Conservation (phyloP, 805 yeast genomes). For the Komagataella mondaviorum region DNA sequence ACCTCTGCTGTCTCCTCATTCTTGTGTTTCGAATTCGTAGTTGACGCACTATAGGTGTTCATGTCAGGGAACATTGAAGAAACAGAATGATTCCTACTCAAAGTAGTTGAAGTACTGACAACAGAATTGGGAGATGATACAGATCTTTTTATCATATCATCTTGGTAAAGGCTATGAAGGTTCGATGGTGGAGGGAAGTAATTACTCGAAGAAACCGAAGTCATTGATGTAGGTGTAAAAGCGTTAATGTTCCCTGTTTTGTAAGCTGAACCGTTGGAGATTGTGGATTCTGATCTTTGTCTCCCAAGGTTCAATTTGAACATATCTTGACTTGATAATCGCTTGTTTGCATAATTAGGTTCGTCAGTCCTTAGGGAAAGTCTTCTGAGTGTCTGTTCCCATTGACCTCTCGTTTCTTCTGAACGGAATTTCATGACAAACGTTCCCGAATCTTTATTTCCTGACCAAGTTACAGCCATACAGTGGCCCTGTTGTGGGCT, state of each 20-base stretch:
- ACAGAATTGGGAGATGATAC: conserved; percentile 18
- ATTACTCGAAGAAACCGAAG: background rate
- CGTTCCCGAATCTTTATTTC: conserved; percentile 75
- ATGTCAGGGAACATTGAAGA: background rate
- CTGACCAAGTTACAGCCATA: conserved; percentile 67
- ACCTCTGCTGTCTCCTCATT: background rate
- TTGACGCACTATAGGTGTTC: background rate
- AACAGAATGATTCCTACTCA: background rate
- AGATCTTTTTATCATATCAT: conserved; percentile 17
- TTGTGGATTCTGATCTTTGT: background rate
- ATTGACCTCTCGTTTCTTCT: conserved; percentile 72
- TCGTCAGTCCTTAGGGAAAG: conserved; percentile 14
- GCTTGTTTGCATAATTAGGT: background rate
- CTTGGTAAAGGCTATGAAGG: background rate
- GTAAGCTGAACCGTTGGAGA: background rate
- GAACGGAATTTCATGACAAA: conserved; percentile 71
- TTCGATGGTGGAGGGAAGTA: background rate
- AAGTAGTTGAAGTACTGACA: conserved; percentile 3
- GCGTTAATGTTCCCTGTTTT: background rate
- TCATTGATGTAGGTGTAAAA: background rate
- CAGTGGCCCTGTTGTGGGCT: conserved; percentile 30
- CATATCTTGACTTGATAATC: background rate
- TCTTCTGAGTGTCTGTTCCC: conserved; percentile 57
- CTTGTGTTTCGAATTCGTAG: background rate
- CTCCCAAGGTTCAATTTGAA: background rate